phyloP scores from a whole-genome alignment of 345 rosid genomes.

The Acer saccharum region DNA sequence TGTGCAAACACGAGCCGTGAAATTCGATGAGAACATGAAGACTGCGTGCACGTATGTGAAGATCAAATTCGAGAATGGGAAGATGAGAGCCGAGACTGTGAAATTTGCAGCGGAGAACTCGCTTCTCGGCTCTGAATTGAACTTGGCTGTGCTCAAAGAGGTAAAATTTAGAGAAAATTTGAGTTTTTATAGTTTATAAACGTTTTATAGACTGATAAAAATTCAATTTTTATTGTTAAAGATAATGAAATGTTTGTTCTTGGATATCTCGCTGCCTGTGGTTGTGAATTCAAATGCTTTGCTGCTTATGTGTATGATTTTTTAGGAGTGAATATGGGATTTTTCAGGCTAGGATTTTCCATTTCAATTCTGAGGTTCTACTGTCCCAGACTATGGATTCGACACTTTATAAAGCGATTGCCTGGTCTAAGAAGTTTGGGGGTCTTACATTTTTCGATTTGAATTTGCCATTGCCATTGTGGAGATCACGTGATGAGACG shows the following conservation, averaged over 20 bases:
- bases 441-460: conserved; percentile 74
- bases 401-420: conserved; percentile 64
- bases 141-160: conserved; percentile 85
- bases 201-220: neutral
- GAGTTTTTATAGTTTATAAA: neutral
- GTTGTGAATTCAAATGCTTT: neutral
- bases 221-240: neutral
- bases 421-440: conserved; percentile 75
- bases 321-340: neutral
- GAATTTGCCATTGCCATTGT: conserved; percentile 76
- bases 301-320: neutral
- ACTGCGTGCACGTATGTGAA: conserved; percentile 71
- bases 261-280: too few relatives aligned
- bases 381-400: conserved; percentile 56
- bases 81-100: conserved; percentile 68
- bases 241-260: neutral
- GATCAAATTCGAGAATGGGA: conserved; percentile 70
- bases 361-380: conserved; percentile 77
- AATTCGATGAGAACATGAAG: conserved; percentile 54
- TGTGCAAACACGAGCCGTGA: conserved; percentile 84
- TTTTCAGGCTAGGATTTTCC: conserved; percentile 85
- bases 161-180: conserved; percentile 32
- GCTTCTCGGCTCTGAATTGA: conserved; percentile 66
- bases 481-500: conserved; percentile 81
- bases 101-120: conserved; percentile 79